phyloP scores from a whole-genome alignment of 768 basidiomycete species.

The Fomitopsis pulvina region DNA sequence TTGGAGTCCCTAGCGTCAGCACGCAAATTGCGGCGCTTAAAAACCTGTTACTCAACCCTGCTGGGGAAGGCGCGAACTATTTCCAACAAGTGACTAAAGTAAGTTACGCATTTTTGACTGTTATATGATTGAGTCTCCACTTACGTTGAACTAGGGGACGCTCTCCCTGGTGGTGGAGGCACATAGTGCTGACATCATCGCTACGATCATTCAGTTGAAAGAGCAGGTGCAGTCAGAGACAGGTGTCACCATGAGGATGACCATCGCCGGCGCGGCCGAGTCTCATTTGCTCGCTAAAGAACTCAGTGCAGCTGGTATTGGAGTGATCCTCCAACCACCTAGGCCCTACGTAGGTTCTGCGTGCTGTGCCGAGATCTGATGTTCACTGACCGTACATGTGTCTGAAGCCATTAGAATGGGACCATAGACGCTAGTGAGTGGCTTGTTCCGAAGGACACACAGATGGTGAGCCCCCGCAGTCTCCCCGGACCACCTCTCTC shows the following conservation, averaged over 20 bases:
- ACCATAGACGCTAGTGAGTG: constrained; percentile 53
- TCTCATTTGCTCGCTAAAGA: constrained; percentile 57
- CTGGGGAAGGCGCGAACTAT: constrained; percentile 23
- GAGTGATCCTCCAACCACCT: constrained; percentile 61
- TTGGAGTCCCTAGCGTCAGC: constrained; percentile 51
- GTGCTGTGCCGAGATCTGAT: neutral
- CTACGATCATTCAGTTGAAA: constrained; percentile 58
- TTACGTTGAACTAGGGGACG: constrained; percentile 34
- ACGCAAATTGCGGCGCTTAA: constrained; percentile 74
- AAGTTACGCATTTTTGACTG: constrained; percentile 5
- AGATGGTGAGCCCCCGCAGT: constrained; percentile 24
- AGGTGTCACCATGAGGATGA: constrained; percentile 26
- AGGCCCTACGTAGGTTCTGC: constrained; percentile 39
- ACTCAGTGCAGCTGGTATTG: constrained; percentile 53
- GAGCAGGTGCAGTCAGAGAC: constrained; percentile 37
- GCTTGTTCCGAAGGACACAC: constrained; percentile 3
- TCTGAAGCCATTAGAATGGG: constrained; percentile 49
- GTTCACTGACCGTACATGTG: neutral
- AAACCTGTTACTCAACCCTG: constrained; percentile 41
- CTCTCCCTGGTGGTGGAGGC: constrained; percentile 62
- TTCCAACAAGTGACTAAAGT: constrained; percentile 29
- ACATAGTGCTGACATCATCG: constrained; percentile 71
- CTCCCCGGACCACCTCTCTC: constrained; percentile 67
- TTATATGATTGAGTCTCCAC: neutral
- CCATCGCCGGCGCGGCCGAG: constrained; percentile 57